Evolutionary conservation across 495 filamentous ascomycete genomes (phyloP).

Genomic region (Neurospora sp.): DNA sequence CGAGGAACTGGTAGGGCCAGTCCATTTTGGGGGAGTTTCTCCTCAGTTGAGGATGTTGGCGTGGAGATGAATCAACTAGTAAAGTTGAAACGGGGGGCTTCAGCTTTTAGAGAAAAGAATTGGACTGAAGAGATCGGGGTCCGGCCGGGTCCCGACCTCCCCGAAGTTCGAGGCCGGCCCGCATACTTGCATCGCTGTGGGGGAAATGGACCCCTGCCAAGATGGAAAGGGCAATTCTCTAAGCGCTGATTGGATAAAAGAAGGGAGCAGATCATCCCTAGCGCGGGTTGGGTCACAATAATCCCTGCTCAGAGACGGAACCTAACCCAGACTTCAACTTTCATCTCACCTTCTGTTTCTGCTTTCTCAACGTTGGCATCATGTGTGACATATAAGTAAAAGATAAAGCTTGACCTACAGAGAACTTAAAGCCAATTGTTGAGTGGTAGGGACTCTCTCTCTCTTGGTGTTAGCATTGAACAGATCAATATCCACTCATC

Average conservation of each 20-base stretch:
- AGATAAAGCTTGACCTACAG: too few species aligned
- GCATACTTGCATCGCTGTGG: not conserved
- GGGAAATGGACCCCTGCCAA: not conserved
- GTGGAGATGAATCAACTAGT: not conserved
- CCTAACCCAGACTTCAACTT: not conserved
- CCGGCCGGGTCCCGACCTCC: not conserved
- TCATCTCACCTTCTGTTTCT: not conserved
- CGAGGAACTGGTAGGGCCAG: constrained; percentile 55
- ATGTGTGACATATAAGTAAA: not conserved
- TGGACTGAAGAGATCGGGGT: not conserved
- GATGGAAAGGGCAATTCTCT: not conserved
- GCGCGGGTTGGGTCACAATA: not conserved
- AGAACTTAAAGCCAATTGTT: not conserved
- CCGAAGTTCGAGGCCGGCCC: not conserved
- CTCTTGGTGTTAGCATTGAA: too few species aligned
- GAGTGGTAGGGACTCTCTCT: not conserved
- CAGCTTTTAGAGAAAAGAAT: not conserved
- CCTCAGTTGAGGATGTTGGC: not conserved
- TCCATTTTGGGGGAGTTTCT: constrained; percentile 23
- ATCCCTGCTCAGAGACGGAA: not conserved
- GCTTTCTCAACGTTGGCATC: not conserved
- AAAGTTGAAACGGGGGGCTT: not conserved
- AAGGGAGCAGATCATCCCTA: not conserved
- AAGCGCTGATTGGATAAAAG: not conserved
- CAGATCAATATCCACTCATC: not conserved